Conservation (phyloP, 768 basidiomycete species). For the Phylloporus rhodoxanthus region DNA sequence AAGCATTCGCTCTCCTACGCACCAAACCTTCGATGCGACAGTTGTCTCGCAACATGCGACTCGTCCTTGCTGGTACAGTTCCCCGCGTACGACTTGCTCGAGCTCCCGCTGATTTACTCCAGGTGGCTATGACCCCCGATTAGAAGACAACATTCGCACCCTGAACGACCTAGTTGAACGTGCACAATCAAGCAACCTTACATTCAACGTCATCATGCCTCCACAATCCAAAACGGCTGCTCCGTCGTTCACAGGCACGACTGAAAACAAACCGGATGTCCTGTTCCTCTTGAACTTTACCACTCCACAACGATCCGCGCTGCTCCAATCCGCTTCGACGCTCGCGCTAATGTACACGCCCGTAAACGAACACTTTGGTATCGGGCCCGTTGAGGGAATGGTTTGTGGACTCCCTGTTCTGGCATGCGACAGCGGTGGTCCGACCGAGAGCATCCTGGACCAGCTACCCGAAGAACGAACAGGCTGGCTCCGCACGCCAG, state of each 20-base stretch:
- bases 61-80: constrained; percentile 70
- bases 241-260: constrained; percentile 39
- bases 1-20: constrained; percentile 62
- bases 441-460: constrained; percentile 77
- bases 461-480: constrained; percentile 44
- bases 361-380: constrained; percentile 93
- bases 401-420: constrained; percentile 84
- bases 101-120: not conserved
- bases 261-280: constrained; percentile 47
- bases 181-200: constrained; percentile 48
- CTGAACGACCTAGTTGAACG: constrained; percentile 58
- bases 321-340: constrained; percentile 64
- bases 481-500: constrained; percentile 70
- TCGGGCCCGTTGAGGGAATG: constrained; percentile 95
- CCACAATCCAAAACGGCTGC: constrained; percentile 33
- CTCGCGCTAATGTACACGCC: constrained; percentile 88
- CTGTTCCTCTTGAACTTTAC: constrained; percentile 92
- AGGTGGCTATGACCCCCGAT: constrained; percentile 89
- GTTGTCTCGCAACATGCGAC: constrained; percentile 41
- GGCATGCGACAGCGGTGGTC: constrained; percentile 83
- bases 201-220: constrained; percentile 53
- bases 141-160: constrained; percentile 77
- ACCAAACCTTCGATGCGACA: constrained; percentile 18
- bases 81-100: not conserved
- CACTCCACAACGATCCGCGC: constrained; percentile 72